Percentiles rank a stretch among this genome's conserved stretches.
phyloP scores from a whole-genome alignment of 108 stramenopile genomes.

The Cylindrotheca closterium region DNA sequence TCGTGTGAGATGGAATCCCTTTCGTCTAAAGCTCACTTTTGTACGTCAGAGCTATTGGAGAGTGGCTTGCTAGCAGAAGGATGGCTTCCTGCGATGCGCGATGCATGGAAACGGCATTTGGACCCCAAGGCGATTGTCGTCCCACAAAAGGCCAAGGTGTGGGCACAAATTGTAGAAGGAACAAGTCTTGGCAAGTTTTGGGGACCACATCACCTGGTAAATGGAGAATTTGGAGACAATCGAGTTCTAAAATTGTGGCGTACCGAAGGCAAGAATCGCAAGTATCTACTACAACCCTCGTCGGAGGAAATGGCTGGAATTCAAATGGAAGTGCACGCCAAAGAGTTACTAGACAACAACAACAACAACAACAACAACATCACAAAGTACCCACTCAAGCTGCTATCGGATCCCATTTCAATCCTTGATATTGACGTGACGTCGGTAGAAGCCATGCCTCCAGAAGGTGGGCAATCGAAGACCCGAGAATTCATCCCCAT shows the following conservation, averaged over 20 bases:
- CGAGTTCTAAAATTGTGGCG: not conserved
- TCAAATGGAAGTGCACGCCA: slow-evolving; percentile 40
- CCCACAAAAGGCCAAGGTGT: slow-evolving; percentile 66
- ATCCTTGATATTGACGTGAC: slow-evolving; percentile 68
- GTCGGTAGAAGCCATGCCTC: slow-evolving; percentile 41
- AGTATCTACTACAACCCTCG: not conserved
- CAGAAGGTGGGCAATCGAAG: slow-evolving; percentile 34
- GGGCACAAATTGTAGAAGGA: slow-evolving; percentile 56
- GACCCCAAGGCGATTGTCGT: slow-evolving; percentile 58
- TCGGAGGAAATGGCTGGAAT: slow-evolving; percentile 7
- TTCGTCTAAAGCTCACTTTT: slow-evolving; percentile 43
- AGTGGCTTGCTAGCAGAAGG: slow-evolving; percentile 81
- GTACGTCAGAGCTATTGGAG: slow-evolving; percentile 84
- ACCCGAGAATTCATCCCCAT: slow-evolving; percentile 21
- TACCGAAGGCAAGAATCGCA: slow-evolving; percentile 1
- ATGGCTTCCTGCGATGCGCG: slow-evolving; percentile 67
- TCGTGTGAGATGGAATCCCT: slow-evolving; percentile 52
- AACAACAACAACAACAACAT: not conserved
- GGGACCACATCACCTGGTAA: slow-evolving; percentile 25
- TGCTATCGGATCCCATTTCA: slow-evolving; percentile 44
- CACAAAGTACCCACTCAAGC: slow-evolving; percentile 18
- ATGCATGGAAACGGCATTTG: slow-evolving; percentile 82
- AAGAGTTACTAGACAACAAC: slow-evolving; percentile 13
- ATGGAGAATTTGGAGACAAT: not conserved
- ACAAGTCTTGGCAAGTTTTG: slow-evolving; percentile 4